phyloP scores from a whole-genome alignment of 2,329 filamentous ascomycete species.

The Penicillium rolfsii region DNA sequence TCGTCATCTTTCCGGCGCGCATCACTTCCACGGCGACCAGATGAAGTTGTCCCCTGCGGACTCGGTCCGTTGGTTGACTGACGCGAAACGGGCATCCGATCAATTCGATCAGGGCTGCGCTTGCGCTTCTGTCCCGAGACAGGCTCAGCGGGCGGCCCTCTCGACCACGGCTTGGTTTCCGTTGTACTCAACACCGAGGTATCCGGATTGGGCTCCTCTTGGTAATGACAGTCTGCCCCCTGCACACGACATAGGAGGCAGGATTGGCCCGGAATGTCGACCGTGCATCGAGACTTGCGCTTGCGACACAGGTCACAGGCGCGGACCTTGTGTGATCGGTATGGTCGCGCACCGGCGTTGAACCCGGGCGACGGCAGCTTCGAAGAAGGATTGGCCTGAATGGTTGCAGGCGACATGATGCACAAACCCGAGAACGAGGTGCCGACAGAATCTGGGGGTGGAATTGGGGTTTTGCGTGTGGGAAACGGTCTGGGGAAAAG shows the following conservation, averaged over 20 bases:
- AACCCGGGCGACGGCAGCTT: conserved; percentile 43
- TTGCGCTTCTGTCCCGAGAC: conserved; percentile 43
- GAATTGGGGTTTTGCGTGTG: conserved; percentile 1
- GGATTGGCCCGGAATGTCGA: conserved; percentile 56
- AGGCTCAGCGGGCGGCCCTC: conserved; percentile 30
- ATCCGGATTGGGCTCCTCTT: conserved; percentile 43
- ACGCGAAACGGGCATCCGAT: conserved; percentile 24
- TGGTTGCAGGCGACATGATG: conserved; percentile 40
- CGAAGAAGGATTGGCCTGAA: conserved; percentile 35
- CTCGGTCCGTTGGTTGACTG: conserved; percentile 31
- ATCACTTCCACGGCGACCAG: conserved; percentile 36
- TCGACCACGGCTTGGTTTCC: conserved; percentile 36
- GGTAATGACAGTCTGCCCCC: conserved; percentile 60
- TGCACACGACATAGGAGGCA: conserved; percentile 64
- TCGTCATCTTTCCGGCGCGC: conserved; percentile 40
- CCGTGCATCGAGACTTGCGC: conserved; percentile 65
- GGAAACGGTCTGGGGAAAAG: conserved; percentile 22
- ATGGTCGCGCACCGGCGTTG: conserved; percentile 56
- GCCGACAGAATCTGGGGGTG: conserved; percentile 9
- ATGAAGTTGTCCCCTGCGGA: conserved; percentile 30
- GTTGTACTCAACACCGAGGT: conserved; percentile 30
- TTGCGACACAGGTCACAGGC: conserved; percentile 64
- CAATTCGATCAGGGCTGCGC: conserved; percentile 34
- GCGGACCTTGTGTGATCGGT: conserved; percentile 64
- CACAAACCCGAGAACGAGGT: conserved; percentile 20